Evolutionary conservation across 2,329 filamentous ascomycete species (phyloP), one percentile per base, ranked within the genome.

Genomic region (Pseudogymnoascus sp.): DNA sequence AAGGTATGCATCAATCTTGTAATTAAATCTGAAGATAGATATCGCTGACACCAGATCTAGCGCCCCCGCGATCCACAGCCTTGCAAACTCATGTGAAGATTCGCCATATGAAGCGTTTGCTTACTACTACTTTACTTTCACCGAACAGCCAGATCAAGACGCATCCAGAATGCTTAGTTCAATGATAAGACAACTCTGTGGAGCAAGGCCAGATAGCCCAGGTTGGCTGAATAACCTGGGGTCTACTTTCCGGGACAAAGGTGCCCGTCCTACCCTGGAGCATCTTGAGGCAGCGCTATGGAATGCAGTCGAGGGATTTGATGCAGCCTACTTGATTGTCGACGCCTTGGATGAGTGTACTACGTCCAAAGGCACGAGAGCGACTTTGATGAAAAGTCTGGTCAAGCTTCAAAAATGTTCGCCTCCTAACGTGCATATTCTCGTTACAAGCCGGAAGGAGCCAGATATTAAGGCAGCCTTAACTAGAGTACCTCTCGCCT

Each of bases 381-480:
- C 43, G 10, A 43, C 61, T 7, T 16, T 73, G 21, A 65, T 76
- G 4, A 31, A 70, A 19, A 33, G 67, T 12, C n/a, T 75, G 21
- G 52, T 66, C 1, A 66, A 70, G 5, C 65, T 74, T 1, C 68
- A 66, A 29, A 49, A 33, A 6, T 72, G 67, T 69, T 59, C 55
- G 8, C 66, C 69, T 38, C 63, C 61, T 31, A 63, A 66, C 1
- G 61, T 73, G 1, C 71, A 74, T 61, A 61, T 74, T 8, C 45
- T 75, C 1, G 71, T 72, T 1, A 74, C 73, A 6, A 76, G 75
- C 65, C 69, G 74, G 2, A 69, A 74, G 33, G 68, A 73, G 52
- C 26, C 63, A 7, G 71, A 74, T 33, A 76, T 76, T 35, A 64
- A 69, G 6, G 63, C 73, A 12, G 65, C 61, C 1, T 55, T 74